phyloP scores from a whole-genome alignment of 305 asterid genomes.

The Fraxinus sp. region DNA sequence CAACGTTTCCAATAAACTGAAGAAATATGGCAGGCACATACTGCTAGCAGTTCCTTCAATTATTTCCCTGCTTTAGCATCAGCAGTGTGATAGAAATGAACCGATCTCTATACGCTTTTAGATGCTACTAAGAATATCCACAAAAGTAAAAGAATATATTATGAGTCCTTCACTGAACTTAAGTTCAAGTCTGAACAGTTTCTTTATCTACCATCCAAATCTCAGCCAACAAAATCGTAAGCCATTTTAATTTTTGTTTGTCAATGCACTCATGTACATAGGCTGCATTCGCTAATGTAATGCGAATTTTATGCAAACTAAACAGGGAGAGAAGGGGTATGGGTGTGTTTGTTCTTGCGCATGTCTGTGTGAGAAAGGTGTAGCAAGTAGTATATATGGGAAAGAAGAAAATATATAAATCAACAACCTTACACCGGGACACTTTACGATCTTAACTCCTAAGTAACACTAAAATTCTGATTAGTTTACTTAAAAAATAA shows the following conservation, averaged over 20 bases:
- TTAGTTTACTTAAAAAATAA: not conserved
- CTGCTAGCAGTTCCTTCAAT: not conserved
- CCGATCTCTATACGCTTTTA: not conserved
- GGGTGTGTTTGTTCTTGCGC: not conserved
- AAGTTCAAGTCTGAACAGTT: not conserved
- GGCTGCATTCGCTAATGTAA: not conserved
- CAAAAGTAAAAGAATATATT: not conserved
- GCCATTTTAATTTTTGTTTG: not conserved
- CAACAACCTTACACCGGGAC: not conserved
- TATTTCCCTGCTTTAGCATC: constrained; percentile 7
- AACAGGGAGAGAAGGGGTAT: not conserved
- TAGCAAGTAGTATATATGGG: not conserved
- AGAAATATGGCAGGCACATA: not conserved
- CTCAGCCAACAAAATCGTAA: not conserved
- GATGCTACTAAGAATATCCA: not conserved
- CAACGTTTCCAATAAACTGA: constrained; percentile 19
- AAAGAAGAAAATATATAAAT: not conserved
- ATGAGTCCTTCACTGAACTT: not conserved
- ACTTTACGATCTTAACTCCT: not conserved
- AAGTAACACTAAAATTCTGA: not conserved
- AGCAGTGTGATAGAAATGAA: not conserved
- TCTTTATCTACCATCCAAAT: not conserved
- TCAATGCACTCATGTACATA: not conserved
- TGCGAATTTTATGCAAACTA: not conserved
- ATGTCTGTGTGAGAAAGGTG: not conserved